Evolutionary conservation across 2,329 filamentous ascomycete species (phyloP).

Genomic region (Teratosphaeriaceae sp.): DNA sequence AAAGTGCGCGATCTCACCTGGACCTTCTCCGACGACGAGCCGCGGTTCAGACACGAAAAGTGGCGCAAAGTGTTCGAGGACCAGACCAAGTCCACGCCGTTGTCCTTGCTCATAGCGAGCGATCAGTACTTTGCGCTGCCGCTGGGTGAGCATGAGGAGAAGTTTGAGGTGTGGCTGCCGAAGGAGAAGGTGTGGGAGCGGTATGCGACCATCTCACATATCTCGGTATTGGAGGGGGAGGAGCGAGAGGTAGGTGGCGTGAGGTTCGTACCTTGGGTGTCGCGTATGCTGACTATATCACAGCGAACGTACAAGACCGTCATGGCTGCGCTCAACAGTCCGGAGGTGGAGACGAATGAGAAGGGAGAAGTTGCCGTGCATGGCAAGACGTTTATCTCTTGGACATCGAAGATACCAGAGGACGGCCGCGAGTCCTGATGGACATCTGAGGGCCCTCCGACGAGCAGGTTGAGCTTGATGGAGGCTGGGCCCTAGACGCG

Average conservation of each 20-base stretch:
- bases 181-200: constrained; percentile 58
- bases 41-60: constrained; percentile 57
- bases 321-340: constrained; percentile 46
- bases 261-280: too few species aligned
- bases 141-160: constrained; percentile 49
- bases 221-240: constrained; percentile 51
- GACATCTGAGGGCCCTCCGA: constrained; percentile 17
- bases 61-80: constrained; percentile 61
- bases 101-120: constrained; percentile 33
- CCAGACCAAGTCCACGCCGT: constrained; percentile 47
- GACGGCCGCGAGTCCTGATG: constrained; percentile 20
- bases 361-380: constrained; percentile 58
- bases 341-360: constrained; percentile 52
- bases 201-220: constrained; percentile 60
- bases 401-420: constrained; percentile 46
- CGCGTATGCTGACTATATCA: constrained; percentile 18
- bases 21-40: constrained; percentile 50
- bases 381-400: constrained; percentile 57
- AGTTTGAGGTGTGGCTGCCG: constrained; percentile 53
- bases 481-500: too few species aligned
- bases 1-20: constrained; percentile 54
- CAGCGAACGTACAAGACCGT: constrained; percentile 48
- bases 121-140: constrained; percentile 56
- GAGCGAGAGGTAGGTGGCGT: constrained; percentile 38
- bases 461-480: too few species aligned